phyloP scores from a whole-genome alignment of 306 rosid genomes.

The Cucumis sativus region Cucumber_9930_V3 NC_026658.2:1735501-1736000 shows the following conservation, averaged over 20 bases:
- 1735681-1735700: no score
- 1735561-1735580: no score
- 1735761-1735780: neutral
- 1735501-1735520: no score
- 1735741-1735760: neutral
- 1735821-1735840: slow-evolving; percentile 79
- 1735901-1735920: neutral
- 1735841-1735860: slow-evolving; percentile 54
- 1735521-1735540: no score
- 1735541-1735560: no score
- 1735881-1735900: neutral
- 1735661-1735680: no score
- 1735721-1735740: no score
- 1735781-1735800: slow-evolving; percentile 96
- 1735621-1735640: no score
- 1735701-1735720: no score
- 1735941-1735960: neutral
- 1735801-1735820: slow-evolving; percentile 96
- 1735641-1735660: no score
- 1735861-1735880: neutral
- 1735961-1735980: neutral
- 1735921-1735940: neutral
- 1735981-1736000: neutral
- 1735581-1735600: no score
- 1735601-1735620: no score